These are phyloP conservation scores for Endothia cerciana DNA, from an alignment of 2,329 filamentous ascomycete genomes.

Conservation along the genomic window DNA sequence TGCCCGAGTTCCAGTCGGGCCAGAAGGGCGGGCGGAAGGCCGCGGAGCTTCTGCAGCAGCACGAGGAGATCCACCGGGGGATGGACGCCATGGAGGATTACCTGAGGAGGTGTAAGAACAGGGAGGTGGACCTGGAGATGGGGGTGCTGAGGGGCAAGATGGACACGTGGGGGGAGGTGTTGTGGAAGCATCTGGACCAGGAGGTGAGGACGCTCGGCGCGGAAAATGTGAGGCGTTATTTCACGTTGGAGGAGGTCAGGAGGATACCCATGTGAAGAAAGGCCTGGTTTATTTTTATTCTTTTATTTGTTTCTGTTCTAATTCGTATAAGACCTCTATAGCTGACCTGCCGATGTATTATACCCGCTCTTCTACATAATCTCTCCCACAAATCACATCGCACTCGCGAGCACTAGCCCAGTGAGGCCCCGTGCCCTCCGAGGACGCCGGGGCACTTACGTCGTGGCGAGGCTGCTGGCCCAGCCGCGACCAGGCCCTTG, in stretches of 20 bases:
- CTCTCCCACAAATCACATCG: too few species aligned
- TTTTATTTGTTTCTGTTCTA: background rate
- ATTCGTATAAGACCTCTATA: slow-evolving; percentile 1
- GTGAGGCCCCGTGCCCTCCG: too few species aligned
- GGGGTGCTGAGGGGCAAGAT: slow-evolving; percentile 69
- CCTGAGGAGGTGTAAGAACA: slow-evolving; percentile 61
- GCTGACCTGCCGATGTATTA: background rate
- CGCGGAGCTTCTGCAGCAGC: slow-evolving; percentile 69
- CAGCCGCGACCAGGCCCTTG: background rate
- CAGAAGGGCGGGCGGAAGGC: slow-evolving; percentile 31
- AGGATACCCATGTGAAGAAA: slow-evolving; percentile 65
- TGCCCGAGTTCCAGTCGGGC: slow-evolving; percentile 72
- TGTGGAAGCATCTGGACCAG: slow-evolving; percentile 83
- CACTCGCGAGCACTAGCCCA: too few species aligned
- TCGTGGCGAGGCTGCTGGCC: too few species aligned
- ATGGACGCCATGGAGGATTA: slow-evolving; percentile 71
- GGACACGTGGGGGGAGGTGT: slow-evolving; percentile 76
- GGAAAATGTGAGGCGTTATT: slow-evolving; percentile 87
- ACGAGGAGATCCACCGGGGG: slow-evolving; percentile 77
- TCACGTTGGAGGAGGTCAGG: slow-evolving; percentile 75
- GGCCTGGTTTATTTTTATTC: background rate
- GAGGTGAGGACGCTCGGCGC: slow-evolving; percentile 79
- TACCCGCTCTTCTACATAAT: too few species aligned
- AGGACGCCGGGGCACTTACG: too few species aligned
- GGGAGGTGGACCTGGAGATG: slow-evolving; percentile 64